Conservation (phyloP, 331 rosid genomes). For the Ulmus americana region DNA sequence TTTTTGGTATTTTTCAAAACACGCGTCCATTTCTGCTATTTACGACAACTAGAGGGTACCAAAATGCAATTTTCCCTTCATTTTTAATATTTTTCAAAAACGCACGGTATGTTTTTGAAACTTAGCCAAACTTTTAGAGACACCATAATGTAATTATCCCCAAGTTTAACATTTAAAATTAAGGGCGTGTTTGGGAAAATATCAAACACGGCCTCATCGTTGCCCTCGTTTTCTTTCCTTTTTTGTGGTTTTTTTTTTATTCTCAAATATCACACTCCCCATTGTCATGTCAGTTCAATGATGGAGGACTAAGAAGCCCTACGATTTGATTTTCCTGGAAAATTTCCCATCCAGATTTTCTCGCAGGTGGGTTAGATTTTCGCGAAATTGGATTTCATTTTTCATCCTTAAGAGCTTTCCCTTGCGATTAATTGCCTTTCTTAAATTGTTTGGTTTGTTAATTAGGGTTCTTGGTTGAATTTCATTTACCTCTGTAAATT, state of each 20-base stretch:
- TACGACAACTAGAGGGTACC: too few relatives aligned
- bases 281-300: too few relatives aligned
- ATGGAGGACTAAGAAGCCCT: neutral
- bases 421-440: neutral
- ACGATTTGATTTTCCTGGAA: neutral
- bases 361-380: neutral
- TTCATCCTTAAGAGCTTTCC: neutral
- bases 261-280: neutral
- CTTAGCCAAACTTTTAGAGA: too few relatives aligned
- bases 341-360: neutral
- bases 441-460: neutral
- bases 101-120: too few relatives aligned
- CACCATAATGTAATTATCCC: too few relatives aligned
- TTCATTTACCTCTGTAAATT: neutral
- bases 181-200: too few relatives aligned
- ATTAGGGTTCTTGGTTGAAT: neutral
- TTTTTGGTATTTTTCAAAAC: too few relatives aligned
- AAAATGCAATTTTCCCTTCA: too few relatives aligned
- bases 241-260: too few relatives aligned
- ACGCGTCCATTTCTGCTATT: too few relatives aligned
- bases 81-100: too few relatives aligned
- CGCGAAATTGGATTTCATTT: neutral
- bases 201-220: neutral
- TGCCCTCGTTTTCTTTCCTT: neutral
- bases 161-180: too few relatives aligned